A percentile compares a stretch with the other conserved stretches of the same genome.
Conservation (phyloP, 2,329 filamentous ascomycete genomes). For the Trichoderma sp. region DNA sequence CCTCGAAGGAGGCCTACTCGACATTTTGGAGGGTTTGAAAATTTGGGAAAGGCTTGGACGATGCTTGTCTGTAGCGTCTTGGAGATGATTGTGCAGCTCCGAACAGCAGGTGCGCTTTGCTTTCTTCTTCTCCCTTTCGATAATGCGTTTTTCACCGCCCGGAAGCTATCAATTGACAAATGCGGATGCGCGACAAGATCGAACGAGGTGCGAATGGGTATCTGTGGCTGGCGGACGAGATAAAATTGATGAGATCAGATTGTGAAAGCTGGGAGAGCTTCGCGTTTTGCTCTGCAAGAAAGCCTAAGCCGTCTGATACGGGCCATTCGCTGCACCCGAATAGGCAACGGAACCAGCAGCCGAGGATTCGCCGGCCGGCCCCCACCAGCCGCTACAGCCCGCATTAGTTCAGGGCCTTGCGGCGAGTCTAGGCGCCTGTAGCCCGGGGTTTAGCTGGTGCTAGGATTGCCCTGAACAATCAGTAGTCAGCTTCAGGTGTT, state of each 20-base stretch:
- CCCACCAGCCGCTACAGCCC: slow-evolving; percentile 15
- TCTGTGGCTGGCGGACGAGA: neutral
- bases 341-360: slow-evolving; percentile 1
- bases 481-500: slow-evolving; percentile 25
- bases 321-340: slow-evolving; percentile 1
- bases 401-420: slow-evolving; percentile 17
- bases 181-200: neutral
- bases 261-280: neutral
- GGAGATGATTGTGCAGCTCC: neutral
- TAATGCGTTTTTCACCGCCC: neutral
- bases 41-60: neutral
- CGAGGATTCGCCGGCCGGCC: slow-evolving; percentile 25
- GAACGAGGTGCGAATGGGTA: neutral
- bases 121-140: neutral
- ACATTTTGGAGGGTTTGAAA: slow-evolving; percentile 47
- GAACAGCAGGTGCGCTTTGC: neutral
- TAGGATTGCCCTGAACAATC: neutral
- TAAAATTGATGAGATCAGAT: neutral
- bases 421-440: slow-evolving; percentile 11
- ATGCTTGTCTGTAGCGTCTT: neutral
- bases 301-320: neutral
- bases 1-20: slow-evolving; percentile 70
- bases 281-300: slow-evolving; percentile 8
- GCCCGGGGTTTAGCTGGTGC: neutral
- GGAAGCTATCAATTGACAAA: neutral